Evolutionary conservation across 768 basidiomycete species (phyloP).

Genomic region (Boletus huronensis): DNA sequence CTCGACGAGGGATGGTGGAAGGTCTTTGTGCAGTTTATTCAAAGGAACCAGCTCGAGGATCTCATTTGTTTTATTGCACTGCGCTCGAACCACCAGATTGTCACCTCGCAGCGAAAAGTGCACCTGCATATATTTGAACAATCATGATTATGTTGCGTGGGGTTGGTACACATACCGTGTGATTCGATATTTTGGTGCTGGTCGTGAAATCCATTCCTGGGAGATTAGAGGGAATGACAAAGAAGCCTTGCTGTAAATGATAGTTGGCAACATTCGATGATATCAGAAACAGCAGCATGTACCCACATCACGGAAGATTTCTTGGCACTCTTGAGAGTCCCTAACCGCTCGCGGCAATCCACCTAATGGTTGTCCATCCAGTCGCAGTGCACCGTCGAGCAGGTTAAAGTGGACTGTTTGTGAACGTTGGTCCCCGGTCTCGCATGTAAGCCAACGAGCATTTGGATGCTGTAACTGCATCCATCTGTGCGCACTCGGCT

Average conservation of each 20-base stretch:
- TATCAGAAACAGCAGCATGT: background rate
- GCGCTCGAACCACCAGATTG: conserved; percentile 9
- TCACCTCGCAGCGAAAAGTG: conserved; percentile 8
- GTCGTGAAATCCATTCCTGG: background rate
- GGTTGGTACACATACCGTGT: conserved; percentile 5
- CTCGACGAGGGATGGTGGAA: conserved; percentile 13
- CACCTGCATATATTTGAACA: conserved; percentile 4
- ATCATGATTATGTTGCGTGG: background rate
- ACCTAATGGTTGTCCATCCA: conserved; percentile 15
- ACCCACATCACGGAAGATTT: background rate
- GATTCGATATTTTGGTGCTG: background rate
- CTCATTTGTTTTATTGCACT: background rate
- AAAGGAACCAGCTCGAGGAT: conserved; percentile 22
- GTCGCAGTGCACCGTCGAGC: conserved; percentile 11
- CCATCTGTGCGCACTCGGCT: conserved; percentile 12
- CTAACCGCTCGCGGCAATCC: conserved; percentile 4
- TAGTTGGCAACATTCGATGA: background rate
- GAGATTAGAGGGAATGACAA: background rate
- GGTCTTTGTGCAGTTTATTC: conserved; percentile 7
- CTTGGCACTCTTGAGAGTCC: background rate
- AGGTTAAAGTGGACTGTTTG: conserved; percentile 1
- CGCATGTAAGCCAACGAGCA: conserved; percentile 14
- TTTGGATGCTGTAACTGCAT: background rate
- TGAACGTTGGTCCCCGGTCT: background rate
- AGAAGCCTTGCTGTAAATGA: background rate